phyloP scores from a whole-genome alignment of 495 filamentous ascomycete genomes.

The Lophium mytilinum region DNA sequence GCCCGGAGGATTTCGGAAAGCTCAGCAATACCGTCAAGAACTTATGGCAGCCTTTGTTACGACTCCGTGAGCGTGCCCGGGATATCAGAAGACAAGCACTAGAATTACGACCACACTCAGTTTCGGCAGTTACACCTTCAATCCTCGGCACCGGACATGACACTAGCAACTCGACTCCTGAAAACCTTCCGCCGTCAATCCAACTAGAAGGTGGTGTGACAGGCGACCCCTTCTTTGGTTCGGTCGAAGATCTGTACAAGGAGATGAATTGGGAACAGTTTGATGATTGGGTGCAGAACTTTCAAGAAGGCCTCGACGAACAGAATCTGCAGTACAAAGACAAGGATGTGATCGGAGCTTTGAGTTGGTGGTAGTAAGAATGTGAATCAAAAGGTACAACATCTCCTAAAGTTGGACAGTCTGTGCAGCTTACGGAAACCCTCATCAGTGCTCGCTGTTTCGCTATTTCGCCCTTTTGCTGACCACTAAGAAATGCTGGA shows the following conservation, averaged over 20 bases:
- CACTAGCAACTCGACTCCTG: background rate
- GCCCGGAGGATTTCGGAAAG: background rate
- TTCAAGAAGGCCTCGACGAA: background rate
- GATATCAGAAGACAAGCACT: background rate
- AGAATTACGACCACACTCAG: background rate
- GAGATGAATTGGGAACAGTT: constrained; percentile 16
- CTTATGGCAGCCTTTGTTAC: constrained; percentile 3
- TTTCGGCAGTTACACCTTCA: background rate
- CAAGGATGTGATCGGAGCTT: background rate
- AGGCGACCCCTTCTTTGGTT: constrained; percentile 4
- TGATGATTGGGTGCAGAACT: constrained; percentile 7
- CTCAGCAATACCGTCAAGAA: background rate
- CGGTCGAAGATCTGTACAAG: background rate
- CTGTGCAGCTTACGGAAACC: background rate
- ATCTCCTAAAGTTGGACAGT: background rate
- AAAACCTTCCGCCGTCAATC: background rate
- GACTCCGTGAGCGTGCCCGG: constrained; percentile 3
- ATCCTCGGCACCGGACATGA: background rate
- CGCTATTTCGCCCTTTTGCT: background rate
- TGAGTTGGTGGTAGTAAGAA: background rate
- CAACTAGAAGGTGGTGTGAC: background rate
- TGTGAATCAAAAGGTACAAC: too few relatives aligned
- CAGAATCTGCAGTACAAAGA: background rate
- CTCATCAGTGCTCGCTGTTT: background rate
- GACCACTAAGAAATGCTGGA: background rate